Evolutionary conservation across 257 asterid species (phyloP), one percentile per base, ranked within the genome.

Genomic region (Pogostemon cablin): DNA sequence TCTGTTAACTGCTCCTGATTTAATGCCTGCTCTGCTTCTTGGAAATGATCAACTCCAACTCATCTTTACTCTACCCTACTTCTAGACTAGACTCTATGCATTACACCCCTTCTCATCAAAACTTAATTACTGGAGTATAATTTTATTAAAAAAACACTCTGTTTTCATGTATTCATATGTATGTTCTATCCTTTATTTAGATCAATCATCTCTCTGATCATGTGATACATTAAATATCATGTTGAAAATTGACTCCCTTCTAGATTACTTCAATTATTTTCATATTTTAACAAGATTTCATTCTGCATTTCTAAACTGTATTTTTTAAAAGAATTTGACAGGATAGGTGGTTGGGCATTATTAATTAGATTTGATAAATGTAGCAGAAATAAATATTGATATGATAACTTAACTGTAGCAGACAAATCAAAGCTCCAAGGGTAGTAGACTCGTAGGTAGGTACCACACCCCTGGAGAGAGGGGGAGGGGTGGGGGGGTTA

Each of bases 31-130:
- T 9, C 9, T 39, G 46, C 59, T 67, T 76, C 76, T 80, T 80
- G 85, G 85, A 54, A 81, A 81, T 81, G 63, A 81, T 60, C 75
- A 73, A 60, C 61, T 65, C 17, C 7, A 65, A 35, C 12, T 46
- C 38, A 9, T 68, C 47, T 66, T 40, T 58, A 35, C 61, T 68
- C 66, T n/a, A 60, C 47, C 52, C 52, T 61, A 39, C 49, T 61
- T 35, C 67, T 61, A 40, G n/a, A 46, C 58, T 65, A 38, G 15
- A 52, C 57, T 50, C 34, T 50, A 15, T 15, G 10, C 17, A 15
- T 35, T 2, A 15, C 58, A 2, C 58, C 58, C 57, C 57, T 2
- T 4, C 9, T 9, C 34, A 5, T 6, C 6, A 17, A 15, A 9
- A 46, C 4, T 25, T 25, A 25, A 25, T 25, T 25, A 25, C 32